Evolutionary conservation across 164 flowering plant genomes (phyloP).

Genomic region (Macadamia integrifolia): DNA sequence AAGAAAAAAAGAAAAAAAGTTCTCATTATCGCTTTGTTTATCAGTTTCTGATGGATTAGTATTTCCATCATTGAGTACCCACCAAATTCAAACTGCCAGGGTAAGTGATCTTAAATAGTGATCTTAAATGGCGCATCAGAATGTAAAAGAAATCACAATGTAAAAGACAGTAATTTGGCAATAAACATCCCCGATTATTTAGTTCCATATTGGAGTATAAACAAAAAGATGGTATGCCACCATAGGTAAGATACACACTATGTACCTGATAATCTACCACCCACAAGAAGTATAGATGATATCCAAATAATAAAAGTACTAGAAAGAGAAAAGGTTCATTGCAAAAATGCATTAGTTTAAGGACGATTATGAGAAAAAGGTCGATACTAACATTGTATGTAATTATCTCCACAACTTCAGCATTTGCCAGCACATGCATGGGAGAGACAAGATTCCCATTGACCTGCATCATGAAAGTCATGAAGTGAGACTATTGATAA

Average conservation of each 20-base stretch:
- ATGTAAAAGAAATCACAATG: no score
- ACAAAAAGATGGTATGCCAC: not conserved
- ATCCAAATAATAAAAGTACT: not conserved
- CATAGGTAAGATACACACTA: not conserved
- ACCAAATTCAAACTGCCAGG: no score
- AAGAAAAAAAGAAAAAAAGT: no score
- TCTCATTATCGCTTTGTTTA: no score
- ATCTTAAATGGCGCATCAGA: no score
- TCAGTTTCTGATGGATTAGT: no score
- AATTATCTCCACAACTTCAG: conserved; percentile 95
- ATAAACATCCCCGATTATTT: no score
- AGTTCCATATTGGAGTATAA: not conserved
- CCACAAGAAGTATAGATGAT: no score
- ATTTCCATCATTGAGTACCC: no score
- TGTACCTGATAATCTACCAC: not conserved
- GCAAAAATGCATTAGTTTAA: not conserved
- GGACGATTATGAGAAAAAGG: not conserved
- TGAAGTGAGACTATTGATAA: not conserved
- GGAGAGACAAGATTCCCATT: conserved; percentile 95
- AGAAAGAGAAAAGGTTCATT: not conserved
- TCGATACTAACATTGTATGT: conserved; percentile 71
- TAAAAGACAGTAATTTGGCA: no score
- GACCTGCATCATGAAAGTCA: conserved; percentile 53
- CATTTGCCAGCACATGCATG: conserved; percentile 82
- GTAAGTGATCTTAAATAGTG: no score